Base-by-base conservation (phyloP, 495 filamentous ascomycete genomes). In the Hypoxylon trugodes region DNA sequence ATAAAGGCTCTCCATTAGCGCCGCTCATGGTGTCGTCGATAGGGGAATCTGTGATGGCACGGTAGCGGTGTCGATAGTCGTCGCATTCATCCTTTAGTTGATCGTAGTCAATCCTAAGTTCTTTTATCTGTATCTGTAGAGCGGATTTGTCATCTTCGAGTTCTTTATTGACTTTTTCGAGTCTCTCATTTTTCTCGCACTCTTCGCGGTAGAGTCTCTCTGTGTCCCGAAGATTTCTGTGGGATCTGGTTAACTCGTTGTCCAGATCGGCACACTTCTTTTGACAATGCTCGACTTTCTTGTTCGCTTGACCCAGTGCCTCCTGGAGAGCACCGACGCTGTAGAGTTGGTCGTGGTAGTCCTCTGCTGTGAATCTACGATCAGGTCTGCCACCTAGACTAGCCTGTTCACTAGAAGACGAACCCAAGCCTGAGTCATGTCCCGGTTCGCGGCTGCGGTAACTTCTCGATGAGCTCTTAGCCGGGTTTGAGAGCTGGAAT, bases 351-450 rank as follows among this genome's bases (percentile, higher is more conserved):
- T 57, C 45, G 30, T 70, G 41, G 61, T 61, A 69, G 46, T 73
- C 71, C 52, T 65, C 63, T 13, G 53, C 61, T 61, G 71, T 73
- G 47, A 73, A 73, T 54, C 53, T 62, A 35, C 69, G 69, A 45
- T 73, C 71, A 65, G 59, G 63, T 69, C 64, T 71, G 51, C 69
- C 69, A 43, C 69, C 68, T 26, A 62, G 37, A 36, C 69, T 69
- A 57, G 61, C 65, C 36, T 68, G 71, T 26, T 64, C 69, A 59
- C 71, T 73, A 55, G 70, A 71, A 38, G 64, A 73, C 41, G 71
- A 73, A 56, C 71, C 71, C 24, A 73, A 36, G 18, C 71, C 71
- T 32, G 71, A 73, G 65, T 73, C 71, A 25, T 66, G 57, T 18
- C 50, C 59, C 10, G 40, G 26, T 42, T 71, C 70, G 42, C 49